These are phyloP conservation scores for Adansonia digitata DNA, from an alignment of 345 rosid genomes.

Conservation along the genomic window DNA sequence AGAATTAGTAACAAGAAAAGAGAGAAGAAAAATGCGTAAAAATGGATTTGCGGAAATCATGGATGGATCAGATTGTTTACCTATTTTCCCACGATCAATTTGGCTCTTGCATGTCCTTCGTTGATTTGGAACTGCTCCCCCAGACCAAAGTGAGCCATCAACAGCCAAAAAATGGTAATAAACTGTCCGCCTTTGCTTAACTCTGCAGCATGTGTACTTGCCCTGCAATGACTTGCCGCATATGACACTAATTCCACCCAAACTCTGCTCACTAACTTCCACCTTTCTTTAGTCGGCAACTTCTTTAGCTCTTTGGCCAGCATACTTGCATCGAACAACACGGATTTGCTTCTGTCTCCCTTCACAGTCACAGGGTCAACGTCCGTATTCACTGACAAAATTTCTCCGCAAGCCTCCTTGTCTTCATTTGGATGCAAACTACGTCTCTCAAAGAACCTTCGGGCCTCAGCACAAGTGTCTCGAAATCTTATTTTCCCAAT, in stretches of 20 bases:
- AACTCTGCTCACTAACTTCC: conserved; percentile 45
- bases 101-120: conserved; percentile 44
- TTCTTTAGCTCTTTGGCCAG: conserved; percentile 40
- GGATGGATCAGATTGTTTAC: not conserved
- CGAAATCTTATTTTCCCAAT: conserved; percentile 37
- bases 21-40: no score
- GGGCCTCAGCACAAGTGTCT: conserved; percentile 45
- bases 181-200: conserved; percentile 62
- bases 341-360: conserved; percentile 56
- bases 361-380: conserved; percentile 34
- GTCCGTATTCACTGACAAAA: conserved; percentile 21
- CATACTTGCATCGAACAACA: conserved; percentile 49
- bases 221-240: conserved; percentile 53
- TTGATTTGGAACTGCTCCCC: conserved; percentile 46
- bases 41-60: not conserved
- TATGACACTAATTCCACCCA: conserved; percentile 60
- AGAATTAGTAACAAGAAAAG: no score
- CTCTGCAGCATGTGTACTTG: conserved; percentile 47
- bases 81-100: conserved; percentile 37
- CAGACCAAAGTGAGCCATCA: conserved; percentile 69
- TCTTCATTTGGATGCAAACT: not conserved
- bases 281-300: conserved; percentile 22
- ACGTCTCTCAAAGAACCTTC: conserved; percentile 27
- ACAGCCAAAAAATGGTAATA: conserved; percentile 51
- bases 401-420: conserved; percentile 12